Evolutionary conservation across 2,329 filamentous ascomycete species (phyloP).

Genomic region (Epichloe sibirici): DNA sequence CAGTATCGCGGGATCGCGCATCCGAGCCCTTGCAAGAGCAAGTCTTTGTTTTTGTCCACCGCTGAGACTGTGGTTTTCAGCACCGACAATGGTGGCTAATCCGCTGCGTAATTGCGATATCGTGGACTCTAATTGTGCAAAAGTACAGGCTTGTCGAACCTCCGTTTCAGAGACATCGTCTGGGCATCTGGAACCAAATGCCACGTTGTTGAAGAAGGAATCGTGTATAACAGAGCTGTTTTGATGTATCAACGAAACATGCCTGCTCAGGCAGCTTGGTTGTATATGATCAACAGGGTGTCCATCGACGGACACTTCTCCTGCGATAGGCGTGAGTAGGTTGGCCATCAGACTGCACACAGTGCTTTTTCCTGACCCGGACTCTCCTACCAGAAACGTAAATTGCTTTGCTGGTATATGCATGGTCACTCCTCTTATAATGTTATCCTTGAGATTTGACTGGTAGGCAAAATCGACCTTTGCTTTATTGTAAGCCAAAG

Average conservation of each 20-base stretch:
- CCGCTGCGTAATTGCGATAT: conserved; percentile 56
- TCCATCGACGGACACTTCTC: conserved; percentile 58
- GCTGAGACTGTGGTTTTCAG: conserved; percentile 59
- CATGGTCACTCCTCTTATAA: conserved; percentile 51
- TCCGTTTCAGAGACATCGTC: conserved; percentile 37
- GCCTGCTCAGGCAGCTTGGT: conserved; percentile 59
- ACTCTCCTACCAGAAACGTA: conserved; percentile 73
- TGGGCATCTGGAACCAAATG: conserved; percentile 49
- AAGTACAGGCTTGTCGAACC: conserved; percentile 49
- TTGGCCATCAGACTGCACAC: conserved; percentile 66
- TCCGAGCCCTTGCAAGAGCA: conserved; percentile 63
- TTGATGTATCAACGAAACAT: conserved; percentile 75
- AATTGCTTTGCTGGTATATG: conserved; percentile 60
- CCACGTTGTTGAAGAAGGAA: conserved; percentile 65
- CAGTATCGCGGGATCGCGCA: conserved; percentile 68
- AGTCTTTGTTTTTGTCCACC: conserved; percentile 78
- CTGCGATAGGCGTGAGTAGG: conserved; percentile 57
- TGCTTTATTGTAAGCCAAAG: background rate
- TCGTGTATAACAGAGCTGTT: conserved; percentile 71
- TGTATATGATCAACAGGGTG: conserved; percentile 49
- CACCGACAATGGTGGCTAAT: conserved; percentile 58
- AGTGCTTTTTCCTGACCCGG: conserved; percentile 89
- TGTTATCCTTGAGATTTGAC: conserved; percentile 45
- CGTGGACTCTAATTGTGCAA: conserved; percentile 57
- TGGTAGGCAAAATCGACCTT: conserved; percentile 79